phyloP scores from a whole-genome alignment of 345 rosid genomes.

The Adansonia digitata region DNA sequence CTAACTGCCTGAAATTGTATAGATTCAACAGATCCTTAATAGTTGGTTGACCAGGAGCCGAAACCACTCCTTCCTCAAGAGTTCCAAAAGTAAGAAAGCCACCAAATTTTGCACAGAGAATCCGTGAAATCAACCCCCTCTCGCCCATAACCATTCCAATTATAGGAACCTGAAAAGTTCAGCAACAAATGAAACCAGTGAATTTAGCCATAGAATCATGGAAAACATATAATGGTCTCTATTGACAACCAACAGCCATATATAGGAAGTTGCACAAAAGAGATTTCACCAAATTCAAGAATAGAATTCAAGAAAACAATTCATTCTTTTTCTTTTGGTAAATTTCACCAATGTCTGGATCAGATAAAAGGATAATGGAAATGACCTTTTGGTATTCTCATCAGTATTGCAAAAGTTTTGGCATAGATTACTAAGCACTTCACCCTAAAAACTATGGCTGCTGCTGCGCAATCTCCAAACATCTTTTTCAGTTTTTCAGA shows the following conservation, averaged over 20 bases:
- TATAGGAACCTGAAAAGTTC: constrained; percentile 61
- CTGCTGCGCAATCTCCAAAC: neutral
- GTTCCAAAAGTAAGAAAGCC: constrained; percentile 90
- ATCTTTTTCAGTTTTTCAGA: neutral
- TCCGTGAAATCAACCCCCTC: constrained; percentile 80
- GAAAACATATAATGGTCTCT: neutral
- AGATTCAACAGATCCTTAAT: constrained; percentile 65
- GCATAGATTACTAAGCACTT: neutral
- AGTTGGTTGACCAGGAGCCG: constrained; percentile 96
- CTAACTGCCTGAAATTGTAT: constrained; percentile 73
- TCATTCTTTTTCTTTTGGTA: neutral
- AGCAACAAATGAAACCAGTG: constrained; percentile 9
- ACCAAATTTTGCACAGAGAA: constrained; percentile 87
- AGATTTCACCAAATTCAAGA: neutral
- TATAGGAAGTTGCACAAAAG: neutral
- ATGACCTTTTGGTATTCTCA: neutral
- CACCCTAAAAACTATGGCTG: neutral
- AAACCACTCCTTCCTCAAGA: constrained; percentile 68
- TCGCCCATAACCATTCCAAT: constrained; percentile 94
- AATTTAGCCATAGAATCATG: neutral
- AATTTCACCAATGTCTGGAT: neutral
- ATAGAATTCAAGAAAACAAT: neutral
- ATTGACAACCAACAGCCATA: neutral
- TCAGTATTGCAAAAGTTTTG: neutral
- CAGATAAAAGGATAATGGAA: neutral